Base-by-base conservation (phyloP, 345 rosid genomes). In the Crucihimalaya himalaica region DNA sequence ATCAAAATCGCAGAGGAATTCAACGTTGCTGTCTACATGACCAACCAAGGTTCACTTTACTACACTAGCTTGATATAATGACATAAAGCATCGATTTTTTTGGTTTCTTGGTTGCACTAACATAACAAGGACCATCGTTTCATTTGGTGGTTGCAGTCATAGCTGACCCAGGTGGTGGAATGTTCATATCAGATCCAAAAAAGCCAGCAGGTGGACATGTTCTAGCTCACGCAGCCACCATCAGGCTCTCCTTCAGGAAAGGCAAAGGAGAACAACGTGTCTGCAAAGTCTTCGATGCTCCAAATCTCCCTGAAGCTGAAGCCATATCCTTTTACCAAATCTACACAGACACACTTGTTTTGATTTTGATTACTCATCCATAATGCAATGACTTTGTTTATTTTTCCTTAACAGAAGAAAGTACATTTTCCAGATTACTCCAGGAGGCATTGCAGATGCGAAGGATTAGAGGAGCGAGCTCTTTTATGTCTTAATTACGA, bases 221-320 rank as follows among this genome's bases (percentile, higher is more conserved):
- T 39, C 91, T 93, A 20, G 96, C 94, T 45, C 90, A 85, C 74
- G 95, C 97, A 28, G 97, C 87, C 57, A 88, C 95, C 37, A 82
- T 91, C 61, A 89, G 98, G 75, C 80, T 94, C 78, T 83, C 81
- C 87, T 94, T 91, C 81, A 86, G 97, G 84, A 89, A 93, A 83
- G 98, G 97, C 76, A 91, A 94, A 87, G 96, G 96, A 11, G 97
- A 93, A 66, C 90, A 86, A 56, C 88, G 86, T 14, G 86, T 89
- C 65, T 91, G 94, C 85, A 91, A 91, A 85, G 89, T 93, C 83
- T 94, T 86, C n/a, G 94, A 91, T 73, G 97, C 97, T 52, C 96
- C 97, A 29, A 91, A 91, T 72, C 86, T 93, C 6, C 93, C 96
- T 2, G 95, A 89, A 81, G 87, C 89, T 29, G 97, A 94, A 89